A percentile compares a stretch with the other conserved stretches of the same genome.
These are phyloP conservation scores for Aureobasidium sp. DNA, from an alignment of 2,329 filamentous ascomycete species.

Conservation along the genomic window DNA sequence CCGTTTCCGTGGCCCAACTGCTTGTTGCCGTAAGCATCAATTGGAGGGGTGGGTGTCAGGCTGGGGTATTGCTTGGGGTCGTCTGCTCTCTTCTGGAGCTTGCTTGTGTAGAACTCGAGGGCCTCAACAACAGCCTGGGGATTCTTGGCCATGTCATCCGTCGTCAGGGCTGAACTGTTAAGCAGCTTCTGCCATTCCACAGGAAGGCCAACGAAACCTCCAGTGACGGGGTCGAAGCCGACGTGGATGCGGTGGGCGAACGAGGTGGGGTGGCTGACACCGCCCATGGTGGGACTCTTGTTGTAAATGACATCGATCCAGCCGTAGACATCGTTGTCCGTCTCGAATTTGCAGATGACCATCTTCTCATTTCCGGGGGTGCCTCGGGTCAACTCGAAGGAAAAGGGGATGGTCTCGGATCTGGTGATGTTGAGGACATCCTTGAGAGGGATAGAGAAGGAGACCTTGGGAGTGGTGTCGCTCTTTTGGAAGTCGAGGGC, in stretches of 20 bases:
- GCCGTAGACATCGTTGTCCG: conserved; percentile 92
- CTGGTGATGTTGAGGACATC: conserved; percentile 86
- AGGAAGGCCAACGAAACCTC: conserved; percentile 88
- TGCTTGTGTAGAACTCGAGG: conserved; percentile 76
- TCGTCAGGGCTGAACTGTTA: conserved; percentile 93
- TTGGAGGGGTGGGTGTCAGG: conserved; percentile 58
- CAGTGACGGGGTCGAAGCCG: conserved; percentile 90
- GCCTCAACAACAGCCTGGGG: conserved; percentile 63
- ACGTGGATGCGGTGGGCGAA: conserved; percentile 97
- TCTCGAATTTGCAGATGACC: conserved; percentile 87
- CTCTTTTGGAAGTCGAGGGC: conserved; percentile 91
- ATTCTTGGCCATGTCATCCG: conserved; percentile 97
- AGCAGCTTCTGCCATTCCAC: conserved; percentile 96
- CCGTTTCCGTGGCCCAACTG: conserved; percentile 41
- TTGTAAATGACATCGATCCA: conserved; percentile 99
- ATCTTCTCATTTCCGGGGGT: conserved; percentile 65
- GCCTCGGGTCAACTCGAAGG: conserved; percentile 82
- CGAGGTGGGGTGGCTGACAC: conserved; percentile 96
- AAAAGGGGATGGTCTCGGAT: conserved; percentile 82
- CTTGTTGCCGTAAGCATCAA: conserved; percentile 37
- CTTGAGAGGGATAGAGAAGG: conserved; percentile 75
- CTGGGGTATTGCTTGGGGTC: conserved; percentile 62
- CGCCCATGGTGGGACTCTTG: conserved; percentile 92
- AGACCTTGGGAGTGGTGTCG: conserved; percentile 70
- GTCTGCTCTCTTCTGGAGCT: conserved; percentile 63